A percentile compares a stretch with the other conserved stretches of the same genome.
These are phyloP conservation scores for Chloris gayana DNA, from an alignment of 176 grass and related monocot species.

Conservation along the genomic window DNA sequence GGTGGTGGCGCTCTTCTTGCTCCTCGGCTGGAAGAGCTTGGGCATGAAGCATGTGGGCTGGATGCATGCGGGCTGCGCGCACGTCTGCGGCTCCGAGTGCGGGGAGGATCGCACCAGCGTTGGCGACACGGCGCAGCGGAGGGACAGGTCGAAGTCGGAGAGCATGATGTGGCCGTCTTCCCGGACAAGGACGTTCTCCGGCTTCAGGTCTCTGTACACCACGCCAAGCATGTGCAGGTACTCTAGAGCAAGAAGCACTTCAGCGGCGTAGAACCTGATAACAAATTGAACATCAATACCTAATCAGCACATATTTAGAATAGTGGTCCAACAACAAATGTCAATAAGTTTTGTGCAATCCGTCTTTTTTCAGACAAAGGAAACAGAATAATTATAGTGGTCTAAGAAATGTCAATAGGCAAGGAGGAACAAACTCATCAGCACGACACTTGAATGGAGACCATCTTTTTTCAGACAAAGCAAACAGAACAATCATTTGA, in stretches of 20 bases:
- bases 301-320: not conserved
- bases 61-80: conserved; percentile 64
- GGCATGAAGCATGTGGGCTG: conserved; percentile 77
- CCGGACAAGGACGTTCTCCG: conserved; percentile 69
- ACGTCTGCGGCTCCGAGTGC: conserved; percentile 38
- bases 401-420: not conserved
- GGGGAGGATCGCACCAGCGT: conserved; percentile 52
- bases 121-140: conserved; percentile 59
- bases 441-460: no score
- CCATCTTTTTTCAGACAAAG: not conserved
- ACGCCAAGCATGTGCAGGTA: conserved; percentile 78
- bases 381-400: not conserved
- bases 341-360: not conserved
- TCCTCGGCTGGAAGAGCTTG: conserved; percentile 55
- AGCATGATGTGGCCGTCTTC: conserved; percentile 79
- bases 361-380: not conserved
- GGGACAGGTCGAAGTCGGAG: conserved; percentile 73
- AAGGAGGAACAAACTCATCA: no score
- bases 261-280: conserved; percentile 64
- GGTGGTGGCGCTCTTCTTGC: conserved; percentile 41
- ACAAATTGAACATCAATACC: not conserved
- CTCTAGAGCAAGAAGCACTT: conserved; percentile 67
- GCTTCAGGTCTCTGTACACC: conserved; percentile 73
- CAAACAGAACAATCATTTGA: conserved; percentile 1
- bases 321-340: no score